Conservation (phyloP, 2,329 filamentous ascomycete genomes). For the Sordariomycetes sp. region DNA sequence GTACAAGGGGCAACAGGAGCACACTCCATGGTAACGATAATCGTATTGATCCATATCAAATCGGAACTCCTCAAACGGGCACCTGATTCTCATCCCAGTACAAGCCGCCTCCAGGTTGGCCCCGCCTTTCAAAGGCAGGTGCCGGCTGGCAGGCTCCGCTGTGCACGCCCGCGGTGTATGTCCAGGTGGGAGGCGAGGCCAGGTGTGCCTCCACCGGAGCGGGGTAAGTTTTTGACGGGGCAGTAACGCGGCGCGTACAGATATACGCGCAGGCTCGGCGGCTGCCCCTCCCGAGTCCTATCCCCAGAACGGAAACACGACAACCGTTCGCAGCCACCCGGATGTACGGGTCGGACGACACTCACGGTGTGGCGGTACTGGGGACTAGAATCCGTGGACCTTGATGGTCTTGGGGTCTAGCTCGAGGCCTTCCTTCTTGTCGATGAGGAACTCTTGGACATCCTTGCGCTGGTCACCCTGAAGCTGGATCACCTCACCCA, state of each 20-base stretch:
- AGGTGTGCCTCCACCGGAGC: background rate
- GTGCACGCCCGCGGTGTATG: background rate
- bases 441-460: slow-evolving; percentile 92
- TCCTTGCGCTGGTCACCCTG: slow-evolving; percentile 99
- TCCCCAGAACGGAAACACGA: slow-evolving; percentile 2
- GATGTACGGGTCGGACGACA: slow-evolving; percentile 1
- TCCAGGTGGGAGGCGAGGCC: background rate
- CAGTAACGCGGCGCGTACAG: background rate
- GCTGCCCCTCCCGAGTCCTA: background rate
- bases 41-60: background rate
- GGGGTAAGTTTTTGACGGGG: background rate
- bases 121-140: background rate
- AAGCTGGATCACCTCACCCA: slow-evolving; percentile 99
- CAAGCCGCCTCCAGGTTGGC: background rate
- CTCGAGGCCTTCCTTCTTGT: slow-evolving; percentile 89
- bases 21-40: background rate
- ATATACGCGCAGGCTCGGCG: background rate
- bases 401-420: slow-evolving; percentile 97
- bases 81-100: background rate
- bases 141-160: background rate
- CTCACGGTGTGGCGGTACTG: slow-evolving; percentile 1
- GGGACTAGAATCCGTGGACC: slow-evolving; percentile 45
- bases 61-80: background rate
- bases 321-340: background rate
- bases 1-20: background rate